Evolutionary conservation across 2,329 filamentous ascomycete genomes (phyloP).

Genomic region (Parastagonospora nodorum): DNA sequence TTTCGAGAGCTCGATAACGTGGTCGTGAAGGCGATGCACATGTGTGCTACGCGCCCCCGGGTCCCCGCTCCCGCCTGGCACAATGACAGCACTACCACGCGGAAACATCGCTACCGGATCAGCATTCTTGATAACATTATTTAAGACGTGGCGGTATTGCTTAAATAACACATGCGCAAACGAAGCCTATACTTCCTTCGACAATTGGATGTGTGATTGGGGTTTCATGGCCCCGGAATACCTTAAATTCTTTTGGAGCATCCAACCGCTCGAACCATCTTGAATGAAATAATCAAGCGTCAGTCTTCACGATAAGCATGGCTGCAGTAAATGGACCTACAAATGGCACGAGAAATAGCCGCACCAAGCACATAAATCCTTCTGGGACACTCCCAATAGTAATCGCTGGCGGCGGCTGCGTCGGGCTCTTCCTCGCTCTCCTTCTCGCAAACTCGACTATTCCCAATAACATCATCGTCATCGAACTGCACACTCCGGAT

Average conservation of each 20-base stretch:
- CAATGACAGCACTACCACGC: conserved; percentile 1
- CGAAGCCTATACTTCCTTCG: too few relatives aligned
- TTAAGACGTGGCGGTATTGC: neutral
- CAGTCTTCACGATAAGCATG: neutral
- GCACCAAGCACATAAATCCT: neutral
- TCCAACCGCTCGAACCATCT: neutral
- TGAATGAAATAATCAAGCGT: neutral
- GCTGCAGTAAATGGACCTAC: neutral
- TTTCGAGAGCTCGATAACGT: neutral
- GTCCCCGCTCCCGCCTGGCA: conserved; percentile 1
- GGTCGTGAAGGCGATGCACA: neutral
- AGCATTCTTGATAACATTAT: too few relatives aligned
- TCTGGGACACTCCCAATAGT: conserved; percentile 31
- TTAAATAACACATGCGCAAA: too few relatives aligned
- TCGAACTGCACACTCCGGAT: conserved; percentile 32
- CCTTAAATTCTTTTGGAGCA: neutral
- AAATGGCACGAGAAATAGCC: conserved; percentile 3
- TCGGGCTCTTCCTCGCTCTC: conserved; percentile 49
- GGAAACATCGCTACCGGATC: neutral
- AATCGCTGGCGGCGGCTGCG: conserved; percentile 49
- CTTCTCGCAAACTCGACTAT: conserved; percentile 44
- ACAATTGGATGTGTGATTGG: too few relatives aligned
- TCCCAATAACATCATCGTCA: conserved; percentile 41
- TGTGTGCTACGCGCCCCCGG: neutral
- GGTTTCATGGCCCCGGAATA: too few relatives aligned